phyloP scores from a whole-genome alignment of 371 early-diverging fungal species.

The Mucor piriformis region DNA sequence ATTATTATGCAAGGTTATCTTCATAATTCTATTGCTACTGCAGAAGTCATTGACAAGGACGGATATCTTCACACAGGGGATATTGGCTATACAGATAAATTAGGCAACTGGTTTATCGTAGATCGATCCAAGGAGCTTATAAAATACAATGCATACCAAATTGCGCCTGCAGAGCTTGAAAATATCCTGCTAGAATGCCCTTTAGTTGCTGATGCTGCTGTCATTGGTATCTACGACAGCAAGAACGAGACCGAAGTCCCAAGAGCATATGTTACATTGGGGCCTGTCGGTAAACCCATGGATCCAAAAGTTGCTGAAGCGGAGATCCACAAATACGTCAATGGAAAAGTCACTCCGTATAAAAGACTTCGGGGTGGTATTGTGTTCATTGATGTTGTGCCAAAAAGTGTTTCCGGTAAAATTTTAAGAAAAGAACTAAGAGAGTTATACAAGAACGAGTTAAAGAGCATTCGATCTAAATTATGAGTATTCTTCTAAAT shows the following conservation, averaged over 20 bases:
- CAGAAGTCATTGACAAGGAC: slow-evolving; percentile 53
- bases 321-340: slow-evolving; percentile 4
- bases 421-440: slow-evolving; percentile 68
- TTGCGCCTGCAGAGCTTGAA: slow-evolving; percentile 24
- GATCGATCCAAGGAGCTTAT: slow-evolving; percentile 67
- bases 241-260: slow-evolving; percentile 72
- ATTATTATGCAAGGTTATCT: slow-evolving; percentile 74
- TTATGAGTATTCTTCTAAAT: too few species aligned
- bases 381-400: slow-evolving; percentile 67
- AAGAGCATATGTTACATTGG: slow-evolving; percentile 67
- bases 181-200: slow-evolving; percentile 62
- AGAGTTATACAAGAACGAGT: slow-evolving; percentile 34
- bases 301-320: not conserved
- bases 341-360: slow-evolving; percentile 36
- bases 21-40: slow-evolving; percentile 64
- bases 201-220: slow-evolving; percentile 70
- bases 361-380: slow-evolving; percentile 84
- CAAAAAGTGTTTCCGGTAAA: slow-evolving; percentile 80
- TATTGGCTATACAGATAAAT: slow-evolving; percentile 57
- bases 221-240: slow-evolving; percentile 58
- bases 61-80: slow-evolving; percentile 86
- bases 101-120: slow-evolving; percentile 60
- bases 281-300: not conserved
- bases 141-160: slow-evolving; percentile 67
- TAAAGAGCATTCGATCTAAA: slow-evolving; percentile 4